Evolutionary conservation across 2,329 filamentous ascomycete genomes (phyloP), one percentile per base, ranked within the genome.

Genomic region (Lasiodiplodia hormozganensis): DNA sequence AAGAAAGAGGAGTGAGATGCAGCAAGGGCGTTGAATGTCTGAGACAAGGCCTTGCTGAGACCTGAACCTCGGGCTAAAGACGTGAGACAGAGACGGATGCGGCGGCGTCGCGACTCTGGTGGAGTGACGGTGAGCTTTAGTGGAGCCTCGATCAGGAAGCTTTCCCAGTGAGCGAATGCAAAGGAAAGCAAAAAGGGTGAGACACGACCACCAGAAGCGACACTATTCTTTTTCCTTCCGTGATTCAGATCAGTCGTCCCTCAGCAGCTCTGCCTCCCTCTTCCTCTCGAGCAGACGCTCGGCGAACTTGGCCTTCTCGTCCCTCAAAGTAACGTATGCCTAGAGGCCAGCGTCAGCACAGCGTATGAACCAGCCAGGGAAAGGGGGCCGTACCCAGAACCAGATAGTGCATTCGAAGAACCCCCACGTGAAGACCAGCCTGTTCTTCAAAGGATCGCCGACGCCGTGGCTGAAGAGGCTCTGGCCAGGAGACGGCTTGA

Each of bases 331-430:
- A 21, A 79, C 68, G 66, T 76, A 81, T 7, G 80, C 72, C 76
- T 77, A 54, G 11, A 23, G 36, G 21, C 16, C 16, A 34, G 70
- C 62, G 72, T 72, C 47, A 58, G 18, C 54, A 31, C 28, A 23
- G 14, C 14, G 2, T 14, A 34, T 28, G 12, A 10, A 36, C 5
- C 51, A 2, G 2, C 21, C n/a, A 18, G 3, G 7, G 8, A 21
- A 8, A 16, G 4, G 12, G 6, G 4, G 23, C 78, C 83, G 71
- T 76, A 89, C 89, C 94, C 94, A 97, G 79, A 97, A 94, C 93
- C 94, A 97, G 70, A 87, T 86, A 72, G 93, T 84, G 78, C 93
- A 88, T 83, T 97, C 94, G 76, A 97, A 76, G 74, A 97, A 96
- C 10, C 89, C 89, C 80, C 93, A 96, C 0, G 91, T 89, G 77